Base-by-base conservation (phyloP, 345 rosid genomes). In the Lepidium aucheri region DNA sequence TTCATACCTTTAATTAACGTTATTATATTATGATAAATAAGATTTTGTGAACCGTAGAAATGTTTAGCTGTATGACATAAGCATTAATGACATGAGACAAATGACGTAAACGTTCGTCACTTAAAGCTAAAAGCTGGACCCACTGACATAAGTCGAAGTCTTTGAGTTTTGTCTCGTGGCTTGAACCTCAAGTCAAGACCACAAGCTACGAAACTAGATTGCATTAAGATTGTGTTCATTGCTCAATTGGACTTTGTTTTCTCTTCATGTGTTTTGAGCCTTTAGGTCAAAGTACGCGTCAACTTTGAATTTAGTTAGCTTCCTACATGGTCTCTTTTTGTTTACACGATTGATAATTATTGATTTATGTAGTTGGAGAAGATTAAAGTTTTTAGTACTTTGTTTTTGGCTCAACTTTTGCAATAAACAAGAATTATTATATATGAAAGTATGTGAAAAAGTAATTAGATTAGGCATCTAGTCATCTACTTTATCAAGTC, bases 401-500 rank as follows among this genome's bases (percentile, higher is more conserved):
- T 71, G 51, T 44, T 63, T 71, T 63, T 54, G 51, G 40, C 10
- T 45, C 47, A 26, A 42, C 26, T 44, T 53, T 63, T 70, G 35
- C 3, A 44, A 24, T 35, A 15, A 20, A 8, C 33, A 34, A 11
- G 49, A 15, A 10, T 30, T n/a, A 26, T 61, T 9, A n/a, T 45
- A 26, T 4, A 4, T 26, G 30, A 26, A 44, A 63, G 14, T 24
- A 35, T 11, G 49, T 36, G 20, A 17, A 52, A 54, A 36, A 38
- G 34, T 36, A 9, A 53, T 24, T 9, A 63, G 56, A 26, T 42
- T 70, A 61, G 75, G 63, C 42, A 49, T 71, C 69, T 71, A 70
- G 69, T 54, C 75, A 70, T 53, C 41, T 54, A 10, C 63, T 45
- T 70, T 70, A 17, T 13, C n/a, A 53, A 35, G 26, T 16, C 34